phyloP scores from a whole-genome alignment of 148 eudicot genomes.

The Nepenthes mirabilis region DNA sequence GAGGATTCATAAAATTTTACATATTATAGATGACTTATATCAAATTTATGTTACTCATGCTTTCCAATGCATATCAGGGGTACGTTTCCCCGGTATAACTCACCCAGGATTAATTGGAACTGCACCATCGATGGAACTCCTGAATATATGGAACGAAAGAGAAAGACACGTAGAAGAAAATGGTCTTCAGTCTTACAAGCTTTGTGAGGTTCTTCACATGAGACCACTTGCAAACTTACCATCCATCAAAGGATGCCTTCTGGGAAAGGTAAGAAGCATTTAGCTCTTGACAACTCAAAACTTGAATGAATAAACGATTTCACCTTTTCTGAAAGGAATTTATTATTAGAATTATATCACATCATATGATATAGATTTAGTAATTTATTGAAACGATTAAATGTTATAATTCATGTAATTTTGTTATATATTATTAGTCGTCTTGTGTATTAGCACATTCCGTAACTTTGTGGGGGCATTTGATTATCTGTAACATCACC shows the following conservation, averaged over 20 bases:
- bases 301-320: neutral
- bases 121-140: constrained; percentile 83
- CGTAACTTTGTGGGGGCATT: too few species aligned
- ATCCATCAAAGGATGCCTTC: constrained; percentile 65
- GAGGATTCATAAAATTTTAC: too few species aligned
- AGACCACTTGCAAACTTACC: constrained; percentile 88
- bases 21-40: neutral
- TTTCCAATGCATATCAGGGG: constrained; percentile 30
- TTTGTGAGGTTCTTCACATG: constrained; percentile 79
- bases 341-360: too few species aligned
- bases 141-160: constrained; percentile 81
- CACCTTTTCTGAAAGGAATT: too few species aligned
- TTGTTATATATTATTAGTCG: too few species aligned
- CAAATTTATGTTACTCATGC: neutral
- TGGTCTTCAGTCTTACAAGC: constrained; percentile 50
- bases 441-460: too few species aligned
- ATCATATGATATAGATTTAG: too few species aligned
- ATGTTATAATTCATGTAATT: too few species aligned
- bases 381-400: too few species aligned
- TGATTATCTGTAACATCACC: too few species aligned
- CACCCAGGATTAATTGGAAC: constrained; percentile 96
- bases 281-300: neutral
- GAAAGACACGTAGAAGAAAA: constrained; percentile 69
- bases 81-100: constrained; percentile 83
- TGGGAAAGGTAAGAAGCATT: constrained; percentile 55